These are phyloP conservation scores for Axilococcus clingmanii DNA, from an alignment of 139 green algal genomes.

Conservation along the genomic window DNA sequence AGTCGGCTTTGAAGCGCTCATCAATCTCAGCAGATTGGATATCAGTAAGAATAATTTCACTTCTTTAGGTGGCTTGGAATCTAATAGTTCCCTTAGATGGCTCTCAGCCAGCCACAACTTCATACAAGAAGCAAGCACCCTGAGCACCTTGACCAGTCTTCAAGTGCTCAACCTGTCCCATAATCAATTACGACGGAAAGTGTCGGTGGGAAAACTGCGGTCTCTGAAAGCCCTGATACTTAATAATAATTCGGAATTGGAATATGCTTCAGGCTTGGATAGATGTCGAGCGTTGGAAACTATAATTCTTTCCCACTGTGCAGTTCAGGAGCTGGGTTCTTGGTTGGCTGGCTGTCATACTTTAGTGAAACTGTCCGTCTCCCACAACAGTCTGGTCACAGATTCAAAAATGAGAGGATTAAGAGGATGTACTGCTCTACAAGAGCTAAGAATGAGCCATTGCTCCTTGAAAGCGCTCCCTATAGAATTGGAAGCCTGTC, in stretches of 20 bases:
- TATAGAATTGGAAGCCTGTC: constrained; percentile 2
- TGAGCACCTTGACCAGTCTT: constrained; percentile 8
- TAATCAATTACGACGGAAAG: constrained; percentile 25
- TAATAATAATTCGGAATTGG: constrained; percentile 23
- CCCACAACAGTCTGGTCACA: constrained; percentile 24
- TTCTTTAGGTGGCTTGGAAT: constrained; percentile 4
- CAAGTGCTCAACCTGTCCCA: constrained; percentile 25
- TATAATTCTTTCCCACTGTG: constrained; percentile 29
- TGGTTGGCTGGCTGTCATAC: constrained; percentile 8
- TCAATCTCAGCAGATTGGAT: constrained; percentile 9
- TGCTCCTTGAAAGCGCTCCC: constrained; percentile 18
- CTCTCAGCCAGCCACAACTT: constrained; percentile 15
- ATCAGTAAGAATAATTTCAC: constrained; percentile 15
- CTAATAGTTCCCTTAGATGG: constrained; percentile 11
- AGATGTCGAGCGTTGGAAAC: constrained; percentile 22
- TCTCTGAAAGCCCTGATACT: constrained; percentile 28
- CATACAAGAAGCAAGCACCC: background rate
- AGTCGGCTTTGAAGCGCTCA: constrained; percentile 13
- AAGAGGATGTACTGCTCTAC: constrained; percentile 1
- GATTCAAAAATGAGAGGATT: constrained; percentile 10
- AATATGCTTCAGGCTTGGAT: constrained; percentile 21
- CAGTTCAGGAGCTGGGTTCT: constrained; percentile 8
- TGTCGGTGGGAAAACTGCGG: constrained; percentile 16
- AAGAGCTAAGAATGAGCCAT: constrained; percentile 33
- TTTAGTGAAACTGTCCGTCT: constrained; percentile 25